phyloP scores from a whole-genome alignment of 2,329 filamentous ascomycete genomes.

The Drechslerella stenobrocha region DNA sequence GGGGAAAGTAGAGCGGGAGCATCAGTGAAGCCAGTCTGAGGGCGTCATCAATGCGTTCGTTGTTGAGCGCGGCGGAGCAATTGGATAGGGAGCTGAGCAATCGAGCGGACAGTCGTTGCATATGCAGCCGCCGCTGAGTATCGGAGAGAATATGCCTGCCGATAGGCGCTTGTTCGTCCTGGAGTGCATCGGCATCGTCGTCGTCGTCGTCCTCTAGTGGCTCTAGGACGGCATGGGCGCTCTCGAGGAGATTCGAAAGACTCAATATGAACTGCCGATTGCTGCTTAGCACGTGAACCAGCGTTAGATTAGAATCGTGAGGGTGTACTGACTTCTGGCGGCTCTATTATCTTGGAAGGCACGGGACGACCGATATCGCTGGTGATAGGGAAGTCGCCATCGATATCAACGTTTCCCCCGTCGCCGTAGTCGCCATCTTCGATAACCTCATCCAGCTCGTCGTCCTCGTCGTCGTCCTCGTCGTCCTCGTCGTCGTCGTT shows the following conservation, averaged over 20 bases:
- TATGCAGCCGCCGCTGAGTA: slow-evolving; percentile 25
- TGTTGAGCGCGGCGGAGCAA: slow-evolving; percentile 25
- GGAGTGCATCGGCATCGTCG: slow-evolving; percentile 11
- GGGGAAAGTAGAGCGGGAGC: slow-evolving; percentile 41
- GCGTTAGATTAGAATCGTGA: neutral
- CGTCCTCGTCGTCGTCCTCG: slow-evolving; percentile 13
- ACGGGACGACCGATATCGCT: neutral
- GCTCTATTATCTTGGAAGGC: slow-evolving; percentile 36
- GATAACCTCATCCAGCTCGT: slow-evolving; percentile 17
- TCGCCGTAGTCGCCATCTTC: slow-evolving; percentile 19
- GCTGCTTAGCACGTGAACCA: neutral
- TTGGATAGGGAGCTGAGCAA: slow-evolving; percentile 33
- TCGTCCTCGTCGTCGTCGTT: slow-evolving; percentile 8
- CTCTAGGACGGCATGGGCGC: slow-evolving; percentile 27
- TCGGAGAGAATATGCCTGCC: slow-evolving; percentile 42
- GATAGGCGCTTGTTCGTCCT: slow-evolving; percentile 21
- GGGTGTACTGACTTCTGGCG: slow-evolving; percentile 20
- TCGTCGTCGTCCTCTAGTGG: slow-evolving; percentile 27
- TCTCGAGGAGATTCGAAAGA: slow-evolving; percentile 33
- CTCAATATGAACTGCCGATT: slow-evolving; percentile 30
- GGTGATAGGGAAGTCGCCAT: slow-evolving; percentile 1
- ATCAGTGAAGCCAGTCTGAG: slow-evolving; percentile 23
- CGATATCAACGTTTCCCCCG: slow-evolving; percentile 6
- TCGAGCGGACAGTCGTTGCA: slow-evolving; percentile 30
- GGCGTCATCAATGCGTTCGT: slow-evolving; percentile 36